Conservation (phyloP, 306 rosid species). For the Quercus robur region DNA sequence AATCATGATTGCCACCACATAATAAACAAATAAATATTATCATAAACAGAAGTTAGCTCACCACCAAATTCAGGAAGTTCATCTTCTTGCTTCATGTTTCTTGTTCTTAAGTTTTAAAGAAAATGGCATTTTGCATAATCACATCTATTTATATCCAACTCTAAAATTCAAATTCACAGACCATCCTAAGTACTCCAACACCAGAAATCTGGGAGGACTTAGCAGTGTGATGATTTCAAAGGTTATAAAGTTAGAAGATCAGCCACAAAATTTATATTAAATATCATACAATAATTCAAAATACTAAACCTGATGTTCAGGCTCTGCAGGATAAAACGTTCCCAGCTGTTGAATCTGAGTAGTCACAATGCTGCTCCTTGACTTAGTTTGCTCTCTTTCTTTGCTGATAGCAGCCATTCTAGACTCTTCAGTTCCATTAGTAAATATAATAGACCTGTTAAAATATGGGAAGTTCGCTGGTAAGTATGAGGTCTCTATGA, state of each 20-base stretch:
- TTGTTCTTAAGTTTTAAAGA: neutral
- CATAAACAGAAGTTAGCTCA: neutral
- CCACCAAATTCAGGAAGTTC: neutral
- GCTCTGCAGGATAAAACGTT: slow-evolving; percentile 72
- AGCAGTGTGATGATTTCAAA: neutral
- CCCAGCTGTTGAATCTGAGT: slow-evolving; percentile 77
- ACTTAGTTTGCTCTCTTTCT: slow-evolving; percentile 81
- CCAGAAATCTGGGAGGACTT: neutral
- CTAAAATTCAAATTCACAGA: slow-evolving; percentile 7
- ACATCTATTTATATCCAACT: neutral
- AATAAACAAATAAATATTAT: neutral
- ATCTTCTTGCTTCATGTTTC: slow-evolving; percentile 2
- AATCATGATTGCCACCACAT: too few species aligned
- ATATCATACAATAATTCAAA: slow-evolving; percentile 6
- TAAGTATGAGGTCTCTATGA: neutral
- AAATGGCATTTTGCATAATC: slow-evolving; percentile 1
- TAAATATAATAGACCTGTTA: slow-evolving; percentile 78
- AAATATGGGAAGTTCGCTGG: slow-evolving; percentile 10
- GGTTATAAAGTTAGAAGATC: slow-evolving; percentile 11
- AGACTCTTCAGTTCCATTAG: slow-evolving; percentile 76
- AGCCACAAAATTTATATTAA: neutral
- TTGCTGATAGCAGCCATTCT: slow-evolving; percentile 74
- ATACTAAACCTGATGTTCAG: slow-evolving; percentile 82
- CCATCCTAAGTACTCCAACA: neutral
- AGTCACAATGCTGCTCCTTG: slow-evolving; percentile 70